A percentile compares a stretch with the other conserved stretches of the same genome.
Evolutionary conservation across 164 flowering plant genomes (phyloP).

Genomic region (Aristolochia californica): DNA sequence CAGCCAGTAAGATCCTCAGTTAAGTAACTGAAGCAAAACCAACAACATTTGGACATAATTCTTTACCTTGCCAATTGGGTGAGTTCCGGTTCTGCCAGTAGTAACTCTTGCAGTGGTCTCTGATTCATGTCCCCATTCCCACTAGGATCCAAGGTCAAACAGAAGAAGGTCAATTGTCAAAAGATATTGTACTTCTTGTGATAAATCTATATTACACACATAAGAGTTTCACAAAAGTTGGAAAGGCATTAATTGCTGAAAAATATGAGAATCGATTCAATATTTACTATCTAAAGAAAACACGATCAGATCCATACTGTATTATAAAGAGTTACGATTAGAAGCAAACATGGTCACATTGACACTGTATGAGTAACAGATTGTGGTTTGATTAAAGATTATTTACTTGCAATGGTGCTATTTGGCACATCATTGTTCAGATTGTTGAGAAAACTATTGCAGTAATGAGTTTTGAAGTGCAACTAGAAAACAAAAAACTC

Average conservation of each 20-base stretch:
- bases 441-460: background rate
- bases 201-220: background rate
- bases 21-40: background rate
- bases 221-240: background rate
- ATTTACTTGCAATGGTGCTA: background rate
- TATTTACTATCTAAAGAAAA: no score
- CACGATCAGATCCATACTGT: no score
- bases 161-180: background rate
- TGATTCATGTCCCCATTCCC: constrained; percentile 8
- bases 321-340: no score
- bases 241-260: background rate
- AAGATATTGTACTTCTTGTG: background rate
- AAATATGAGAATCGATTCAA: background rate
- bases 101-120: constrained; percentile 17
- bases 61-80: constrained; percentile 24
- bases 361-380: background rate
- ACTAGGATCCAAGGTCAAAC: constrained; percentile 1
- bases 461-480: background rate
- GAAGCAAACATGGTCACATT: background rate
- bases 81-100: constrained; percentile 24
- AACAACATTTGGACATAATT: background rate
- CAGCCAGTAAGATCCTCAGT: background rate
- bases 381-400: background rate
- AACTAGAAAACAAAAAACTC: background rate
- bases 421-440: background rate